Conservation (phyloP, 1,139 yeast genomes). For the Zygoascus hellenicus region DNA sequence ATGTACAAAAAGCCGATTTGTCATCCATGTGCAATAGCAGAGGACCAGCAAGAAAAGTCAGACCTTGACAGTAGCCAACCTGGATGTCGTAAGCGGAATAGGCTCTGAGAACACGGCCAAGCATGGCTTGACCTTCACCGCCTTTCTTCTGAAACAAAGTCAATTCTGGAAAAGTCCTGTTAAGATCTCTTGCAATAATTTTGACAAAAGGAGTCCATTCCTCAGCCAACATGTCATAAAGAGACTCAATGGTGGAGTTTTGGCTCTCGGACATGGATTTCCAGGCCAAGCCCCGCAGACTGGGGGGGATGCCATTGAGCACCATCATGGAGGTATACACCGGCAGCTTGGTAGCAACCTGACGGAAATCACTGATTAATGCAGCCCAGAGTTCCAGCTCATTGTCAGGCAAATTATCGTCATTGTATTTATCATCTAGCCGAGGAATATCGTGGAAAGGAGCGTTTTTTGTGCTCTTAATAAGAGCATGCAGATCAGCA, state of each 20-base stretch:
- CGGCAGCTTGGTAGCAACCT: constrained; percentile 31
- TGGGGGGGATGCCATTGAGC: constrained; percentile 37
- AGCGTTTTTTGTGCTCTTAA: constrained; percentile 13
- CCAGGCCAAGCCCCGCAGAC: constrained; percentile 37
- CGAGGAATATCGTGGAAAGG: constrained; percentile 27
- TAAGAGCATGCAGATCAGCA: constrained; percentile 6
- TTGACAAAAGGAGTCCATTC: constrained; percentile 44
- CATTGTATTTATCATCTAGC: constrained; percentile 15
- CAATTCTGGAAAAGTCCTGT: constrained; percentile 57
- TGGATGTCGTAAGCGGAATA: constrained; percentile 64
- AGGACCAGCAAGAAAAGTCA: constrained; percentile 61
- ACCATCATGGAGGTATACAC: constrained; percentile 30
- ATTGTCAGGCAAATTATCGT: constrained; percentile 15
- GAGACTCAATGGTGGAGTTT: constrained; percentile 31
- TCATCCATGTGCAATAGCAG: constrained; percentile 49
- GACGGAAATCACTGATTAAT: constrained; percentile 32
- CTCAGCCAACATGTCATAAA: constrained; percentile 38
- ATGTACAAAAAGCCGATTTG: constrained; percentile 46
- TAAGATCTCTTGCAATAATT: constrained; percentile 58
- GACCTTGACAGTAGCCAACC: constrained; percentile 68
- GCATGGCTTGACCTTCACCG: constrained; percentile 42
- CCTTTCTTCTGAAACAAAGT: constrained; percentile 44
- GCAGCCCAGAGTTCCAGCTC: constrained; percentile 37
- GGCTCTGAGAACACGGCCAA: constrained; percentile 57
- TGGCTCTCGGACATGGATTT: constrained; percentile 33